A percentile compares a stretch with the other conserved stretches of the same genome.
Evolutionary conservation across 2,329 filamentous ascomycete genomes (phyloP).

Genomic region (Pseudocercospora fijiensis): DNA sequence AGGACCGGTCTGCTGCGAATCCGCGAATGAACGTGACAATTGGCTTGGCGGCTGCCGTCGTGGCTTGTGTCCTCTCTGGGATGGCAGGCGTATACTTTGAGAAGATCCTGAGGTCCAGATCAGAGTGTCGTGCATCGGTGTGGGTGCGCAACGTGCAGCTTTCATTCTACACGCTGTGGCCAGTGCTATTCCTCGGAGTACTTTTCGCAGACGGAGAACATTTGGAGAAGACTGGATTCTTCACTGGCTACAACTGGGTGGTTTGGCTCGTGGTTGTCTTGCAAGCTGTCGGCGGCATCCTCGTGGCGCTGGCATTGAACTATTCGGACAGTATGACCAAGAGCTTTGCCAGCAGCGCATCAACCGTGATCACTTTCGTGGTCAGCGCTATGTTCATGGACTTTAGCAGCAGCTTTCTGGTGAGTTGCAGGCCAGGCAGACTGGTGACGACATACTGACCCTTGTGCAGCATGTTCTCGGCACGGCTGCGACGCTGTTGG

Average conservation of each 20-base stretch:
- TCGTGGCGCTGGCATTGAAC: conserved; percentile 79
- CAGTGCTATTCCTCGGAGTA: conserved; percentile 81
- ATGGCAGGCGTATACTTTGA: conserved; percentile 85
- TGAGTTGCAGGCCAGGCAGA: conserved; percentile 50
- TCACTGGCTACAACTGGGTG: conserved; percentile 88
- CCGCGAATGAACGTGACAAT: conserved; percentile 72
- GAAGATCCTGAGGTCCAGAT: conserved; percentile 77
- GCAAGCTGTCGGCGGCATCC: conserved; percentile 79
- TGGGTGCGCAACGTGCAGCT: conserved; percentile 96
- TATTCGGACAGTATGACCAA: conserved; percentile 88
- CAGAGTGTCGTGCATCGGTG: conserved; percentile 66
- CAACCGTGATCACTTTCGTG: conserved; percentile 81
- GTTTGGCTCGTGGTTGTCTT: conserved; percentile 83
- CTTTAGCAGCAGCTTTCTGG: conserved; percentile 68
- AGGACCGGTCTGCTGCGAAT: conserved; percentile 54
- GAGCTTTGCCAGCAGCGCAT: conserved; percentile 90
- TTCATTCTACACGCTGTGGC: conserved; percentile 90
- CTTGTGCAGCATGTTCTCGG: conserved; percentile 72
- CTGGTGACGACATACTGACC: conserved; percentile 13
- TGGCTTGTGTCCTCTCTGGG: conserved; percentile 77
- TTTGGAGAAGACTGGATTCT: conserved; percentile 83
- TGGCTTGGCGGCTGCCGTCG: conserved; percentile 73
- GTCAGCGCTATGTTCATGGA: conserved; percentile 85
- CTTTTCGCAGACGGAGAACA: conserved; percentile 82
- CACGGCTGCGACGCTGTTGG: conserved; percentile 72